Base-by-base conservation (phyloP, 2,329 filamentous ascomycete species). In the Aspergillus aculeatus region DNA sequence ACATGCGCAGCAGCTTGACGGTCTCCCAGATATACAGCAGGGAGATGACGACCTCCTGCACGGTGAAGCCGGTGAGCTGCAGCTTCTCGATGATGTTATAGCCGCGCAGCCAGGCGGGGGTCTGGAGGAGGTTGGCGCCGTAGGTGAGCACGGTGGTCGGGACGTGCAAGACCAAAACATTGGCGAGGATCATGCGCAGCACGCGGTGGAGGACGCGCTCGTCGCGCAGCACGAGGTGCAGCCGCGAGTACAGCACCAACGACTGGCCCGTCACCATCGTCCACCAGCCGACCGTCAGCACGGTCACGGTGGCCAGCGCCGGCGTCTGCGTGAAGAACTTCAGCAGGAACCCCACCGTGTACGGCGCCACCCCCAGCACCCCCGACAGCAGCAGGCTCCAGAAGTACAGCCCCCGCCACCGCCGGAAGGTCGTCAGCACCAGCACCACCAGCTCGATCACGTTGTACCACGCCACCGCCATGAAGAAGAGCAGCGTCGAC, bases 181-280 rank as follows among this genome's bases (percentile, higher is more conserved):
- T 81, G 60, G 78, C 66, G 44, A 86, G 78, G 59, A 89, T 88
- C 81, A 88, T 85, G 56, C 69, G 77, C 0, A 86, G 74, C 0
- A 85, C 80, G 11, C 77, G 75, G 4, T 77, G 78, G 0, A 88
- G 75, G 3, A 81, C 70, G 2, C 71, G 71, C 6, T 78, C 75
- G 47, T 84, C 82, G 16, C 80, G 80, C 3, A 85, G 73, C 11
- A 89, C 78, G 1, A 89, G 77, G 67, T 88, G 84, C 0, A 89
- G 78, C 6, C 86, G 80, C 0, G 85, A 88, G 75, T 85, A 89
- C 1, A 89, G 75, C 1, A 89, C 86, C 12, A 87, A 66, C 0
- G 82, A 82, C 68, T 87, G 84, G 0, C 86, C 86, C 1, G 84
- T 86, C 0, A 88, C 81, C 83, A 88, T 86, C 2, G 75, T 66